phyloP scores from a whole-genome alignment of 176 grass and related monocot species.

The Avena atlantica region DNA sequence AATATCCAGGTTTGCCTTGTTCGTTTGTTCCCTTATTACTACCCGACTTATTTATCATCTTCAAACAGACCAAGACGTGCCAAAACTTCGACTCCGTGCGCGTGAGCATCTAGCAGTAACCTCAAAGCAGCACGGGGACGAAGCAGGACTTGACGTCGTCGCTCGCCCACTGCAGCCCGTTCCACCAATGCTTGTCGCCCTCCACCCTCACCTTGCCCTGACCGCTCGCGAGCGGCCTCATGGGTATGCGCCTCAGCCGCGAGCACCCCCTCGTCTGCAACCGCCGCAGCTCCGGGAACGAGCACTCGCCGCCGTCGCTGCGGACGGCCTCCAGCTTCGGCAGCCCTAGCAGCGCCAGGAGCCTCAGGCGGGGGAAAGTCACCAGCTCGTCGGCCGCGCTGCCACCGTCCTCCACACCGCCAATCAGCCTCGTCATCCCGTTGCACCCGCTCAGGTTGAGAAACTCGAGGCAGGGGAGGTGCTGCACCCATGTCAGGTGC shows the following conservation, averaged over 20 bases:
- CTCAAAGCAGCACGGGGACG: slow-evolving; percentile 49
- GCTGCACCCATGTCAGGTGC: slow-evolving; percentile 59
- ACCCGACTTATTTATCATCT: not conserved
- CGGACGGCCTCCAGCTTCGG: slow-evolving; percentile 54
- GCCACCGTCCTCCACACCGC: slow-evolving; percentile 39
- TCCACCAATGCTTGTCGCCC: slow-evolving; percentile 63
- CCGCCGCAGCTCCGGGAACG: slow-evolving; percentile 58
- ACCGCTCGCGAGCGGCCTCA: slow-evolving; percentile 48
- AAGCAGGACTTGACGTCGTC: slow-evolving; percentile 57
- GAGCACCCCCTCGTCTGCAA: slow-evolving; percentile 58
- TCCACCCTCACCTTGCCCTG: slow-evolving; percentile 56
- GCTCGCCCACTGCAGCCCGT: slow-evolving; percentile 49
- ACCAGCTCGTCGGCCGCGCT: slow-evolving; percentile 39
- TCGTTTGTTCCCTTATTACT: not conserved
- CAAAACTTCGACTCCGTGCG: slow-evolving; percentile 14
- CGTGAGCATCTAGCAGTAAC: not conserved
- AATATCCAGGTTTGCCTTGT: not conserved
- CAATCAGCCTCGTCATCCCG: slow-evolving; percentile 44
- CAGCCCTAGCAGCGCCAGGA: slow-evolving; percentile 57
- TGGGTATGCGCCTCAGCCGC: slow-evolving; percentile 41
- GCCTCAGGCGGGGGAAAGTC: slow-evolving; percentile 49
- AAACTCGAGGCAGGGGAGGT: slow-evolving; percentile 54
- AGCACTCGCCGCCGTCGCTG: slow-evolving; percentile 36
- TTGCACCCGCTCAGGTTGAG: slow-evolving; percentile 70
- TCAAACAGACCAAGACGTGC: not conserved